Percentiles rank a stretch among this genome's conserved stretches.
Evolutionary conservation across 441 rosid genomes (phyloP).

Genomic region (Jatropha multifida): DNA sequence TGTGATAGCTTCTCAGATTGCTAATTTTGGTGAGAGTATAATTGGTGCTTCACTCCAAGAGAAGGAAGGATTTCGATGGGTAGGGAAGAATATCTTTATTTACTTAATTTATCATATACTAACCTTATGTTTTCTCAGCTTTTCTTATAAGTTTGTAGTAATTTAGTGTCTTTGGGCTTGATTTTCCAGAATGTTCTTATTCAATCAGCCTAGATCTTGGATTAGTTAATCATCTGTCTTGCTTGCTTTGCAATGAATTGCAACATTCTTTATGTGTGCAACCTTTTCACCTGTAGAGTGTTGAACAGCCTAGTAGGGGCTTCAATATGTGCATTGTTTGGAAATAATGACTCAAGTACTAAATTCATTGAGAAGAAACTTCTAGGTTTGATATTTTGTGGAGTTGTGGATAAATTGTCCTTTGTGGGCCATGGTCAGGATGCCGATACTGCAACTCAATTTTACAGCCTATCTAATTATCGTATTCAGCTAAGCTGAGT

Average conservation of each 20-base stretch:
- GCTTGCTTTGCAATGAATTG: background rate
- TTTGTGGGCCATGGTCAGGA: background rate
- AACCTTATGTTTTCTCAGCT: background rate
- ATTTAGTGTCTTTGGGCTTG: background rate
- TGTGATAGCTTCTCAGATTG: conserved; percentile 88
- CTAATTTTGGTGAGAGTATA: conserved; percentile 88
- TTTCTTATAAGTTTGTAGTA: background rate
- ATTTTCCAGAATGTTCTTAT: background rate
- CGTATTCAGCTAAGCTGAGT: background rate
- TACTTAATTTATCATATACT: background rate
- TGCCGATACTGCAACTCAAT: background rate
- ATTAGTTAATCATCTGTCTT: conserved; percentile 2
- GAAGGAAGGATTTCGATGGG: conserved; percentile 86
- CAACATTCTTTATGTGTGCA: background rate
- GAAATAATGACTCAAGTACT: background rate
- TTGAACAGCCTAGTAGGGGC: background rate
- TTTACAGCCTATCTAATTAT: background rate
- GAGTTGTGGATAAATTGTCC: background rate
- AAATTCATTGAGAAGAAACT: background rate
- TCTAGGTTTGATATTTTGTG: background rate
- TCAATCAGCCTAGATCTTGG: conserved; percentile 5
- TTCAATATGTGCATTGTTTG: background rate
- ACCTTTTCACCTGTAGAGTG: background rate
- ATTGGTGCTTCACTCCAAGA: conserved; percentile 86
- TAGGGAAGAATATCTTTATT: conserved; percentile 25